A percentile compares a stretch with the other conserved stretches of the same genome.
Conservation (phyloP, 495 filamentous ascomycete species). For the Tuber borchii region DNA sequence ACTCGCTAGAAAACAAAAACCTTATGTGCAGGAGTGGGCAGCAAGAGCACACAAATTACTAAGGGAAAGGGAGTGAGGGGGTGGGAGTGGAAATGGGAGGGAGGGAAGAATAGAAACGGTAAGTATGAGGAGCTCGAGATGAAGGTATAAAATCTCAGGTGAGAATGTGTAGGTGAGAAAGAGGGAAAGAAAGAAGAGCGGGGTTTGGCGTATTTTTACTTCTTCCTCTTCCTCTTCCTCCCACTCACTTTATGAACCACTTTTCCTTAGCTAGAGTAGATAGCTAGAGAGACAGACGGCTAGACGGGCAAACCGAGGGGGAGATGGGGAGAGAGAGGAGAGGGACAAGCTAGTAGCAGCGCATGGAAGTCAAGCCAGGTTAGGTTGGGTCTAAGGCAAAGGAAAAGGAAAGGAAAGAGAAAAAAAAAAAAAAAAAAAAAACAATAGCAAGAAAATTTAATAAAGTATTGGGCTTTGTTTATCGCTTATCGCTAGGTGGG, state of each 20-base stretch:
- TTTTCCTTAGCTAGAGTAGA: neutral
- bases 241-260: neutral
- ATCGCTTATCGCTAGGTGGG: conserved; percentile 3
- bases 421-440: neutral
- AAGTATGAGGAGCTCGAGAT: neutral
- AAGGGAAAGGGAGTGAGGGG: neutral
- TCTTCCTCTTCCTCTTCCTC: conserved; percentile 3
- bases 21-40: neutral
- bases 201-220: neutral
- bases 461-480: neutral
- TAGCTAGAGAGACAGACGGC: neutral
- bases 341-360: conserved; percentile 12
- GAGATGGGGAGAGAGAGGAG: conserved; percentile 6
- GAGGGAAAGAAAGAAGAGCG: neutral
- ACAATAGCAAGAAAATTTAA: neutral
- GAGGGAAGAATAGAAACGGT: neutral
- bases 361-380: conserved; percentile 8
- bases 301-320: neutral
- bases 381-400: neutral
- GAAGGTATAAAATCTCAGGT: neutral
- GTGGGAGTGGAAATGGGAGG: no score
- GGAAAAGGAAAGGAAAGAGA: neutral
- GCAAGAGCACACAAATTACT: neutral
- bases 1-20: neutral
- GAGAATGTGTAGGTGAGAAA: neutral